Base-by-base conservation (phyloP, 1,284 basidiomycete genomes). In the Trametes polyzona region DNA sequence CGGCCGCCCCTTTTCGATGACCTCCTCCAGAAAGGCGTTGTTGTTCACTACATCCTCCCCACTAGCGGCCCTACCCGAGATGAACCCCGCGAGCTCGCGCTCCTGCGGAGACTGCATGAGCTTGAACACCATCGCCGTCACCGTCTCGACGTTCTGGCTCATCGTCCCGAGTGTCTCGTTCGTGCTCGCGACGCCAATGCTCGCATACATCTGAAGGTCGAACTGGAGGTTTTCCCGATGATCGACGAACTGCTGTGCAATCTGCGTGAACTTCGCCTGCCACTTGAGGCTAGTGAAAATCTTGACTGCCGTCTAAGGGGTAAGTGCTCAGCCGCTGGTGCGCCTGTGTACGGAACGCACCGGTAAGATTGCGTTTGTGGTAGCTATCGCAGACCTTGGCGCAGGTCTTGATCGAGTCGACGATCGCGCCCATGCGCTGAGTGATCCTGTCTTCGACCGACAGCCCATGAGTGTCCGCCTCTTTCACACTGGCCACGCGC, bases 371-470 rank as follows among this genome's bases (percentile, higher is more conserved):
- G 17, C 69, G 68, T 57, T 69, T 70, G 17, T 61, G 54, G 41
- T 70, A 71, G 9, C 66, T 65, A 39, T 71, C 71, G 57, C 71
- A 72, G 2, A 59, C 52, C 23, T 67, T 64, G 1, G 66, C 68
- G 37, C 70, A 71, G 1, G 21, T 12, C 40, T 67, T 65, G 50
- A 73, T 70, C 26, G 69, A 63, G 7, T 65, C 57, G n/a, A 67
- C 65, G 7, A 65, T 65, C 2, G 40, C 33, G 19, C 57, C 42
- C 30, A 67, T 39, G 0, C 68, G 55, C 10, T 55, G 37, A 21
- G 40, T 43, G 37, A 72, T 32, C 0, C 65, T 61, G 14, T 63
- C 65, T 21, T 62, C 53, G 47, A 70, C 63, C 1, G 53, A 55
- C 0, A 39, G 47, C 1, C 65, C 64, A 47, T 65, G 62, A 0